Percentiles rank a stretch among this genome's conserved stretches.
Conservation (phyloP, 2,329 filamentous ascomycete genomes). For the Colletotrichum sp. region DNA sequence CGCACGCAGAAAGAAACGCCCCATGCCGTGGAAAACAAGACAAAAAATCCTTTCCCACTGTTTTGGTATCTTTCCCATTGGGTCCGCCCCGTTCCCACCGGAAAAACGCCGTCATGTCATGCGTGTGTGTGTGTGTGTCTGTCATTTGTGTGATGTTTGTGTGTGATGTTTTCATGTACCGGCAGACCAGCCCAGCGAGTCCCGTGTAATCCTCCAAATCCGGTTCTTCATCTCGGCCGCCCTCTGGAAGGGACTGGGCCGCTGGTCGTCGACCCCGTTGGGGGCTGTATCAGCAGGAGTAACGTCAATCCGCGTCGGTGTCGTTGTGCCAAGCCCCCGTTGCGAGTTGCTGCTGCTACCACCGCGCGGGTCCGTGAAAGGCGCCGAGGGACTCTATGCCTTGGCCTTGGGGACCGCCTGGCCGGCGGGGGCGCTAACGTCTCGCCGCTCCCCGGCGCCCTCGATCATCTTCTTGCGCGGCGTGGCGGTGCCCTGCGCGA, state of each 20-base stretch:
- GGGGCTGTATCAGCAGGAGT: not conserved
- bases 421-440: constrained; percentile 50
- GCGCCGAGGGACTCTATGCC: constrained; percentile 14
- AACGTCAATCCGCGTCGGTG: not conserved
- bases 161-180: not conserved
- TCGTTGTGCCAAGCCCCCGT: not conserved
- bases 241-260: not conserved
- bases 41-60: not conserved
- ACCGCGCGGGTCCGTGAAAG: not conserved
- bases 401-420: constrained; percentile 15
- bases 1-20: not conserved
- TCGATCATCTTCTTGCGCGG: constrained; percentile 64
- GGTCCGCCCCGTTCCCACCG: not conserved
- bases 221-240: not conserved
- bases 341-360: not conserved
- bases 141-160: not conserved
- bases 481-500: constrained; percentile 67
- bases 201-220: constrained; percentile 12
- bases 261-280: not conserved
- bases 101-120: constrained; percentile 9
- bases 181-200: constrained; percentile 14
- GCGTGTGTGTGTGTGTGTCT: not conserved
- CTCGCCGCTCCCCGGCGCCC: constrained; percentile 48
- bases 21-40: not conserved
- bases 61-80: not conserved